These are phyloP conservation scores for Draba incana DNA, from an alignment of 345 rosid genomes.

Conservation along the genomic window DNA sequence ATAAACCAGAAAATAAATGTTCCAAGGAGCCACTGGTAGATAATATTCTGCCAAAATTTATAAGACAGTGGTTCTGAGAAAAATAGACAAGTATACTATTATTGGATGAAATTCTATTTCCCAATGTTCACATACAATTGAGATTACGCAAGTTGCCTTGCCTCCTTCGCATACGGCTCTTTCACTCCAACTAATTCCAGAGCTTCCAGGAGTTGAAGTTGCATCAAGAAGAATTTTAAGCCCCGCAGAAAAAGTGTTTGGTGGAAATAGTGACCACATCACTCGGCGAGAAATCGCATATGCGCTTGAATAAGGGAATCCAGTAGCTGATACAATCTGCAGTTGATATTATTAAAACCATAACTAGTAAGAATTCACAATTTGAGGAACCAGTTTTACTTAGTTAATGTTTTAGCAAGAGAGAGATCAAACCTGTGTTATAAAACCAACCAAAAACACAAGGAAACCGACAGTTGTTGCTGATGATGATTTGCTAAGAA, in stretches of 20 bases:
- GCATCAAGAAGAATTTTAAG: constrained; percentile 49
- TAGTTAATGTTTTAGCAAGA: constrained; percentile 19
- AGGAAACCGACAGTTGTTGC: constrained; percentile 83
- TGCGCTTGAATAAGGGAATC: constrained; percentile 56
- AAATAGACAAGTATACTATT: not conserved
- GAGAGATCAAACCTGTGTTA: constrained; percentile 66
- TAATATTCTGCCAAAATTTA: constrained; percentile 60
- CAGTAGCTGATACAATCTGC: constrained; percentile 57
- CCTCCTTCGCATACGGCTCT: constrained; percentile 51
- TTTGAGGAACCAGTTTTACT: not conserved
- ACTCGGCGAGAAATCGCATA: constrained; percentile 27
- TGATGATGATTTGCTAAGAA: constrained; percentile 76
- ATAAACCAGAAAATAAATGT: constrained; percentile 68
- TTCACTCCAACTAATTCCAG: constrained; percentile 79
- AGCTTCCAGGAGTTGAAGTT: constrained; percentile 52
- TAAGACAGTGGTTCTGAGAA: constrained; percentile 20
- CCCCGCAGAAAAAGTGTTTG: constrained; percentile 73
- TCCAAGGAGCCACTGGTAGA: constrained; percentile 65
- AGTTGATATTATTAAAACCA: constrained; percentile 14
- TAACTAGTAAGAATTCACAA: constrained; percentile 26
- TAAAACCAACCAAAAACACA: constrained; percentile 67
- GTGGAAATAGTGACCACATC: constrained; percentile 86
- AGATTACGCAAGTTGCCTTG: constrained; percentile 53
- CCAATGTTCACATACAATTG: constrained; percentile 58
- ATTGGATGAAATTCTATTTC: constrained; percentile 19